Percentiles rank a stretch among this genome's conserved stretches.
These are phyloP conservation scores for Pseudonectria buxi DNA, from an alignment of 2,329 filamentous ascomycete genomes.

Conservation along the genomic window DNA sequence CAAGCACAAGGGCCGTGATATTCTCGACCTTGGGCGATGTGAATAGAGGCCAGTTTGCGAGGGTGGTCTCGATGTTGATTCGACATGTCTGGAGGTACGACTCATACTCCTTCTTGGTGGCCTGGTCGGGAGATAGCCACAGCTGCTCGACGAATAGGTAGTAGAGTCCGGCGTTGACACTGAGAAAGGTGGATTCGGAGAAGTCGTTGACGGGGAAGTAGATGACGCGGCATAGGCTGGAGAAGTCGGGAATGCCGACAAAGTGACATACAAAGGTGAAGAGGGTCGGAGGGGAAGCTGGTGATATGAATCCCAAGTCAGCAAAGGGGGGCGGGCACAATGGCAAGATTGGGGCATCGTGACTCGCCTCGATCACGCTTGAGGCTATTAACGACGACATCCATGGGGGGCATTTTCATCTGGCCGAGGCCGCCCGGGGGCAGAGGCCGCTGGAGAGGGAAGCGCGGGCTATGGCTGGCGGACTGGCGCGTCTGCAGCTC, in stretches of 20 bases:
- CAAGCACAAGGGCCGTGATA: slow-evolving; percentile 52
- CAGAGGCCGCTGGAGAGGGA: slow-evolving; percentile 38
- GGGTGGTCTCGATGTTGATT: slow-evolving; percentile 43
- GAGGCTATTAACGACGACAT: slow-evolving; percentile 41
- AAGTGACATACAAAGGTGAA: slow-evolving; percentile 46
- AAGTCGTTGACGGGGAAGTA: slow-evolving; percentile 48
- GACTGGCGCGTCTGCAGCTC: slow-evolving; percentile 40
- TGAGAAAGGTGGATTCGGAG: slow-evolving; percentile 43
- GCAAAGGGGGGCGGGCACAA: neutral
- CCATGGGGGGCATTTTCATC: slow-evolving; percentile 48
- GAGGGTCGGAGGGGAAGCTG: slow-evolving; percentile 40
- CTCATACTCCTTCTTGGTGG: slow-evolving; percentile 29
- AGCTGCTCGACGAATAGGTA: slow-evolving; percentile 44
- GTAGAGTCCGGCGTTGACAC: slow-evolving; percentile 43
- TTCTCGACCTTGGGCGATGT: slow-evolving; percentile 48
- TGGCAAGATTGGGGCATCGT: neutral
- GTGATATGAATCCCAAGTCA: no score
- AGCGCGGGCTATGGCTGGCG: slow-evolving; percentile 36
- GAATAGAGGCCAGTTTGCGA: slow-evolving; percentile 48
- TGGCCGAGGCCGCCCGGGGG: slow-evolving; percentile 42
- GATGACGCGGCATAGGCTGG: slow-evolving; percentile 40
- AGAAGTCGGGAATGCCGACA: slow-evolving; percentile 42
- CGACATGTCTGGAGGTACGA: slow-evolving; percentile 35
- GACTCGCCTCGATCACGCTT: slow-evolving; percentile 40
- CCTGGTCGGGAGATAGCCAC: slow-evolving; percentile 27